A percentile compares a stretch with the other conserved stretches of the same genome.
Evolutionary conservation across 2,329 filamentous ascomycete species (phyloP).

Genomic region (Ophiostoma sp.): DNA sequence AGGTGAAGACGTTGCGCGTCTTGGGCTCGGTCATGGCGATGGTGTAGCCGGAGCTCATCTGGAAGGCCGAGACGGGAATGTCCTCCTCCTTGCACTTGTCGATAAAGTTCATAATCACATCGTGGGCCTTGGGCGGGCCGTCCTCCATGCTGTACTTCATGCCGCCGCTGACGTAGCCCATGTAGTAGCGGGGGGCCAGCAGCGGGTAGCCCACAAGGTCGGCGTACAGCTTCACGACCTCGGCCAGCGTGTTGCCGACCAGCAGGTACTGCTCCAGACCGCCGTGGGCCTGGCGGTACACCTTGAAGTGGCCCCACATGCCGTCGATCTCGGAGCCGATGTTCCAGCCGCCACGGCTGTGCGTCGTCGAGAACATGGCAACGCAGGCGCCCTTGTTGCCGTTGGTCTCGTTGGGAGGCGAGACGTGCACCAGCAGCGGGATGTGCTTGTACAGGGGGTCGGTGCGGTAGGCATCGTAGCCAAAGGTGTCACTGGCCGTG

Average conservation of each 20-base stretch:
- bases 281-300: constrained; percentile 66
- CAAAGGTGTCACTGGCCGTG: constrained; percentile 63
- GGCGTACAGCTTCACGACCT: constrained; percentile 62
- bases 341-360: constrained; percentile 59
- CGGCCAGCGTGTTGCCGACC: constrained; percentile 59
- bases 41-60: constrained; percentile 69
- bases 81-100: constrained; percentile 57
- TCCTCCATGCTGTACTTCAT: constrained; percentile 52
- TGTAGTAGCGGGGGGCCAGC: constrained; percentile 65
- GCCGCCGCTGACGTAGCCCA: constrained; percentile 65
- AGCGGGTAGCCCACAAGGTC: constrained; percentile 63
- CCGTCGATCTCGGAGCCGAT: constrained; percentile 70
- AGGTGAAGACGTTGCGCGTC: constrained; percentile 65
- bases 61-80: constrained; percentile 65
- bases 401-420: constrained; percentile 40
- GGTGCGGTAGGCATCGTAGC: constrained; percentile 65
- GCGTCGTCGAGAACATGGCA: constrained; percentile 62
- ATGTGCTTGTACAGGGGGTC: constrained; percentile 74
- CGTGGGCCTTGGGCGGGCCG: constrained; percentile 45
- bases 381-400: constrained; percentile 41
- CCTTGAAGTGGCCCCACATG: constrained; percentile 69
- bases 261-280: constrained; percentile 68
- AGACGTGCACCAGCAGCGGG: constrained; percentile 64
- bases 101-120: constrained; percentile 57
- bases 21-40: constrained; percentile 62